Percentiles rank a stretch among this genome's conserved stretches.
phyloP scores from a whole-genome alignment of 1,139 yeast genomes.

The Trichomonascaceae sp. region DNA sequence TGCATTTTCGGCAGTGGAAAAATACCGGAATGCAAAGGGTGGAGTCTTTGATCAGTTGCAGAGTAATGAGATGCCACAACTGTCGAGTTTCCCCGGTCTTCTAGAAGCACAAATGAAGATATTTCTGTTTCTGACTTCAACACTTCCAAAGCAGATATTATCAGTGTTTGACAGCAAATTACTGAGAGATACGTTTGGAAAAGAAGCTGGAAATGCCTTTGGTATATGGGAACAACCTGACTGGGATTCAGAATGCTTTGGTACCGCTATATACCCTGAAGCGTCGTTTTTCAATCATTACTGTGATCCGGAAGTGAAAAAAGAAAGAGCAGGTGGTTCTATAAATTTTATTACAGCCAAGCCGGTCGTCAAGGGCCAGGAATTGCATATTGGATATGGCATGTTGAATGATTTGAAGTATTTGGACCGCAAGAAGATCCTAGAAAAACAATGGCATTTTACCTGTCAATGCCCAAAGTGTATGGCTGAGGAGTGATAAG shows the following conservation, averaged over 20 bases:
- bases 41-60: constrained; percentile 44
- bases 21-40: constrained; percentile 10
- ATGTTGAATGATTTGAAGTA: constrained; percentile 43
- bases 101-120: constrained; percentile 46
- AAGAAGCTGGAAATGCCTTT: constrained; percentile 67
- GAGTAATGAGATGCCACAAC: constrained; percentile 49
- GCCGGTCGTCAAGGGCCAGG: constrained; percentile 40
- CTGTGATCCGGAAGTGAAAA: constrained; percentile 47
- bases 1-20: constrained; percentile 24
- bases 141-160: constrained; percentile 38
- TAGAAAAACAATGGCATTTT: constrained; percentile 57
- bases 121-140: constrained; percentile 44
- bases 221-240: constrained; percentile 58
- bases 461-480: constrained; percentile 52
- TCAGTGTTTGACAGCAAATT: constrained; percentile 36
- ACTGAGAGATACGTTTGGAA: constrained; percentile 50
- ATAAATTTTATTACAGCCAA: constrained; percentile 34
- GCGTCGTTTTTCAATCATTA: constrained; percentile 68
- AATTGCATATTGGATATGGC: constrained; percentile 60
- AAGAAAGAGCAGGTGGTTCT: constrained; percentile 31
- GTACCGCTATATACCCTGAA: constrained; percentile 59
- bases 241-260: constrained; percentile 56
- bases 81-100: constrained; percentile 45
- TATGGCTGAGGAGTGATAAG: background rate
- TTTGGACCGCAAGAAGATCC: constrained; percentile 38